Evolutionary conservation across 306 rosid genomes (phyloP), one percentile per base, ranked within the genome.

Genomic region (Hippophae tibetana): DNA sequence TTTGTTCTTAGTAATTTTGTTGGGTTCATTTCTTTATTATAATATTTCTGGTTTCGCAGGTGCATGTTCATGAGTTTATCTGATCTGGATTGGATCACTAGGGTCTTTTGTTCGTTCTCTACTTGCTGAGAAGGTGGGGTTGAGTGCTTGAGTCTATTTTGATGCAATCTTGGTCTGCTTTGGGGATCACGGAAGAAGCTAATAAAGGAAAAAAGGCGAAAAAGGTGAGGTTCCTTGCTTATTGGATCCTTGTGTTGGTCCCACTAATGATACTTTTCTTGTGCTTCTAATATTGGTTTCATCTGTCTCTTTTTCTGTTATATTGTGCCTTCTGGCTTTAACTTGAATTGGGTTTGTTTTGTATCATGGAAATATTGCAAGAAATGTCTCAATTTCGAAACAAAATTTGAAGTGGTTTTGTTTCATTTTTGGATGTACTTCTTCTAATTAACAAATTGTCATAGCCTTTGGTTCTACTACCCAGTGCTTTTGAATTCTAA

Each of bases 31-130:
- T 40, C 56, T 47, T 5, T 26, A 23, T 38, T 57, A 66, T 52
- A 72, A 38, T 43, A 71, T 73, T 75, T 74, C 56, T 70, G 72
- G 72, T 78, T 79, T 61, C 78, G 54, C 67, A 13, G 50, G 6
- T 90, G 95, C 96, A 74, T 79, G 86, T 76, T 85, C 80, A 71
- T 69, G 66, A 75, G 76, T 80, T 79, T 82, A 89, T 87, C 96
- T 90, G 95, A 92, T 92, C 95, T 83, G 95, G 96, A 85, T 92
- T 87, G 93, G 93, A 87, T 87, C 96, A 73, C 78, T 78, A 78
- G 81, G 83, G 75, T 86, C 81, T 78, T 63, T 78, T 81, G 86
- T 76, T 62, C 76, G 72, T 79, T 82, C 40, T 68, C 71, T 64
- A 18, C 23, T 18, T 76, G 76, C 62, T 42, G 68, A 54, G 59